A percentile compares a stretch with the other conserved stretches of the same genome.
Conservation (phyloP, 2,329 filamentous ascomycete species). For the Colletotrichum sidae region DNA sequence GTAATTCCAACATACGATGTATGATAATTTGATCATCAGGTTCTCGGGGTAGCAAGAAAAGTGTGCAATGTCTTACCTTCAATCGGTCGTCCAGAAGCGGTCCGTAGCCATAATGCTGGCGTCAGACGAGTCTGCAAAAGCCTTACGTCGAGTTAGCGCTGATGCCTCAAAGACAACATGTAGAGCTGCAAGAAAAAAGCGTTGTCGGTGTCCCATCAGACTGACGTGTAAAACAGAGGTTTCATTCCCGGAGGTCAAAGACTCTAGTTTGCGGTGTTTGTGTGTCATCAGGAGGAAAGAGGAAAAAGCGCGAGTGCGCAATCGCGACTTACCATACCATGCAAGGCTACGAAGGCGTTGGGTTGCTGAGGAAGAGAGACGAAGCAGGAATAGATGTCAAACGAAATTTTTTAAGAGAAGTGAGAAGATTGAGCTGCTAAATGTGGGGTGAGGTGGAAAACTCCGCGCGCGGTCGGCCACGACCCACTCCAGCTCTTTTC, state of each 20-base stretch:
- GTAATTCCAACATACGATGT: slow-evolving; percentile 92
- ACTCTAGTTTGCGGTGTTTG: slow-evolving; percentile 94
- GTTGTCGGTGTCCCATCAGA: slow-evolving; percentile 70
- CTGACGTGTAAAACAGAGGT: slow-evolving; percentile 90
- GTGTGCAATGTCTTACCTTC: slow-evolving; percentile 16
- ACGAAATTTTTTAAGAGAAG: slow-evolving; percentile 41
- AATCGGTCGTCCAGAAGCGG: slow-evolving; percentile 11
- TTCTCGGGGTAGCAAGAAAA: slow-evolving; percentile 32
- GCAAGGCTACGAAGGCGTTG: slow-evolving; percentile 25
- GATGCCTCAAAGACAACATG: neutral
- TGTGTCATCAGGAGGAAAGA: slow-evolving; percentile 78
- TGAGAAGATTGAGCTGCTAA: slow-evolving; percentile 32
- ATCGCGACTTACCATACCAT: slow-evolving; percentile 42
- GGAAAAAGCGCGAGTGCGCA: slow-evolving; percentile 15
- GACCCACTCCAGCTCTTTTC: slow-evolving; percentile 23
- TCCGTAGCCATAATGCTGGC: slow-evolving; percentile 15
- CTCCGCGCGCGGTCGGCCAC: slow-evolving; percentile 36
- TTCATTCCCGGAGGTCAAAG: slow-evolving; percentile 92
- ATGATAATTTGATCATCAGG: slow-evolving; percentile 75
- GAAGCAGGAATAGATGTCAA: slow-evolving; percentile 27
- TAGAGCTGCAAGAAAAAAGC: slow-evolving; percentile 18
- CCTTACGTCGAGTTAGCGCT: slow-evolving; percentile 19
- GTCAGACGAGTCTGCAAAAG: slow-evolving; percentile 26
- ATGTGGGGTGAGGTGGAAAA: slow-evolving; percentile 38
- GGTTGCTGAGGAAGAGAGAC: slow-evolving; percentile 34